A percentile compares a stretch with the other conserved stretches of the same genome.
These are phyloP conservation scores for Sordariomycetes sp. DNA, from an alignment of 2,329 filamentous ascomycete genomes.

Conservation along the genomic window DNA sequence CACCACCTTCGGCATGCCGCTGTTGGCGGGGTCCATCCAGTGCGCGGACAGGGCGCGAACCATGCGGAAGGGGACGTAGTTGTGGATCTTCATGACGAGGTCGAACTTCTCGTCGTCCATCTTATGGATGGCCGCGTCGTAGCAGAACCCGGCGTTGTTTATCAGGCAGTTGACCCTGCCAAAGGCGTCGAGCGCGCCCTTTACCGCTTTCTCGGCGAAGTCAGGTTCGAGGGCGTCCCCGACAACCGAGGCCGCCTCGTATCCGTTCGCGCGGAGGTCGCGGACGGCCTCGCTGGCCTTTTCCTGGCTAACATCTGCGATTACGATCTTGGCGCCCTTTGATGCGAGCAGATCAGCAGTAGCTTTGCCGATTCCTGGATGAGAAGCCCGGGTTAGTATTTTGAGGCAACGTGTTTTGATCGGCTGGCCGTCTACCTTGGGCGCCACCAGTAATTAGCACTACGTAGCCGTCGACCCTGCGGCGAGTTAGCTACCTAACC, in stretches of 20 bases:
- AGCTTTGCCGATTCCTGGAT: constrained; percentile 72
- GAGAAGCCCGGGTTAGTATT: too few species aligned
- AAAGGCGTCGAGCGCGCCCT: constrained; percentile 38
- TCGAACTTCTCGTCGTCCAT: constrained; percentile 90
- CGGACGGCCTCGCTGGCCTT: constrained; percentile 61
- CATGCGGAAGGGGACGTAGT: constrained; percentile 77
- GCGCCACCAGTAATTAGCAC: neutral
- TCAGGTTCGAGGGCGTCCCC: constrained; percentile 66
- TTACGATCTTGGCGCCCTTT: constrained; percentile 74
- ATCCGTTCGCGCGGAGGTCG: constrained; percentile 55
- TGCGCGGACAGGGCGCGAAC: constrained; percentile 42
- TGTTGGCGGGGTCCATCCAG: constrained; percentile 1
- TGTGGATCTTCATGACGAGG: constrained; percentile 74
- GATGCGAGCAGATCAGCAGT: constrained; percentile 73
- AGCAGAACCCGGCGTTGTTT: constrained; percentile 87
- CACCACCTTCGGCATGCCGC: constrained; percentile 25
- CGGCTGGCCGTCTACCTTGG: neutral
- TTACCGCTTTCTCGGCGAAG: constrained; percentile 65
- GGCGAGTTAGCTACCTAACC: neutral
- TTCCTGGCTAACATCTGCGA: constrained; percentile 72
- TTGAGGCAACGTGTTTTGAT: neutral
- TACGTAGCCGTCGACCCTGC: neutral
- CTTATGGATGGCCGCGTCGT: constrained; percentile 90
- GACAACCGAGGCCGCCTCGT: constrained; percentile 59
- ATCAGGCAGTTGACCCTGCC: constrained; percentile 82